A percentile compares a stretch with the other conserved stretches of the same genome.
Evolutionary conservation across 202 grass and related monocot species (phyloP).

Genomic region (Bolboschoenoplectus hybrid): DNA sequence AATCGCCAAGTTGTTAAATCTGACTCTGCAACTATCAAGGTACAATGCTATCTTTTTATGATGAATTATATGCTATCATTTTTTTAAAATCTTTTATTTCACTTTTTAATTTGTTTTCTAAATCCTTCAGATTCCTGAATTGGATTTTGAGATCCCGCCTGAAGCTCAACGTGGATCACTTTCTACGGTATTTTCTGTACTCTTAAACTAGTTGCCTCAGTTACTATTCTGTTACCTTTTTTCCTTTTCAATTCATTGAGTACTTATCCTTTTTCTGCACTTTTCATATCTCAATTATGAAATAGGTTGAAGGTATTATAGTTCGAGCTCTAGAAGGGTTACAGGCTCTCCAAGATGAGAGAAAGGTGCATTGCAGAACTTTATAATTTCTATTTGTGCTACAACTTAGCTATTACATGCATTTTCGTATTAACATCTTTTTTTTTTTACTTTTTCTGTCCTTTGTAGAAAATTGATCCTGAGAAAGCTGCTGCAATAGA

Average conservation of each 20-base stretch:
- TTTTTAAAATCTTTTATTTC: slow-evolving; percentile 6
- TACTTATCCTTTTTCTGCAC: not conserved
- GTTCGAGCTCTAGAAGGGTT: slow-evolving; percentile 72
- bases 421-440: not conserved
- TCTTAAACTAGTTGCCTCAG: slow-evolving; percentile 11
- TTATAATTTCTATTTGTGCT: slow-evolving; percentile 25
- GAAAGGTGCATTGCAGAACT: slow-evolving; percentile 61
- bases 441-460: not conserved
- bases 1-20: slow-evolving; percentile 97
- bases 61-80: not conserved
- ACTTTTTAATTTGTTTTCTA: slow-evolving; percentile 25
- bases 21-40: slow-evolving; percentile 96
- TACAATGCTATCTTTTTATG: slow-evolving; percentile 19
- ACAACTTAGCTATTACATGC: slow-evolving; percentile 1
- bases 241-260: not conserved
- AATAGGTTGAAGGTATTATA: slow-evolving; percentile 90
- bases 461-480: slow-evolving; percentile 89
- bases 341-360: slow-evolving; percentile 82
- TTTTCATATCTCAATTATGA: slow-evolving; percentile 1
- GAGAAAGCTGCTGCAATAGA: slow-evolving; percentile 87
- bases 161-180: slow-evolving; percentile 89
- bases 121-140: slow-evolving; percentile 72
- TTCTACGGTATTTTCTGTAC: slow-evolving; percentile 64
- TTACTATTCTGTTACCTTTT: slow-evolving; percentile 8
- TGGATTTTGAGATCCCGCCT: slow-evolving; percentile 95